phyloP scores from a whole-genome alignment of 768 basidiomycete genomes.

The Leucosporidium creatinivorum region DNA sequence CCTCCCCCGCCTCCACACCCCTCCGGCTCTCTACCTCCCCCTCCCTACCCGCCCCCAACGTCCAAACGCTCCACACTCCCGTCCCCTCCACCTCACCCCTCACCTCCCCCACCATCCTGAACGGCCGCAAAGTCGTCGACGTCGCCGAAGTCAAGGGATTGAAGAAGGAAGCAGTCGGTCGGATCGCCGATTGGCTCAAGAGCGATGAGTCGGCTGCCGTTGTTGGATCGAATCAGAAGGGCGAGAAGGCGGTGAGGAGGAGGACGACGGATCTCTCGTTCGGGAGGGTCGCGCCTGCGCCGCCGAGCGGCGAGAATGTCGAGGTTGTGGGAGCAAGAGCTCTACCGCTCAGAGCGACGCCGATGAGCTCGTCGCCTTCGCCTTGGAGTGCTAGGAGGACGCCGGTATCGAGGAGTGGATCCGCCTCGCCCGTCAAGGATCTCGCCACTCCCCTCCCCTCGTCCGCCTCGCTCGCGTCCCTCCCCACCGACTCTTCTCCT shows the following conservation, averaged over 20 bases:
- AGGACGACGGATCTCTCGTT: slow-evolving; percentile 10
- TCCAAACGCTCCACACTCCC: background rate
- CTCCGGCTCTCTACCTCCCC: background rate
- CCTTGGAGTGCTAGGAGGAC: background rate
- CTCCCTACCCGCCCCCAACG: background rate
- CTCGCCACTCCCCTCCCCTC: too few relatives aligned
- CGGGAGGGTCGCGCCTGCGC: slow-evolving; percentile 10
- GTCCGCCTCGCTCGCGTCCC: too few relatives aligned
- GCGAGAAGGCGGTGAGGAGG: background rate
- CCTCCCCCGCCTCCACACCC: background rate
- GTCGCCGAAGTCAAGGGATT: slow-evolving; percentile 11
- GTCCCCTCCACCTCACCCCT: background rate
- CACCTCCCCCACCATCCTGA: background rate
- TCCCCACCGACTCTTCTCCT: too few relatives aligned
- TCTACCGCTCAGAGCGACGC: background rate
- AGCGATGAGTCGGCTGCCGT: background rate
- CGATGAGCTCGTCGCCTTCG: background rate
- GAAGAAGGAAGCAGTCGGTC: slow-evolving; percentile 15
- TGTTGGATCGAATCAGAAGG: too few relatives aligned
- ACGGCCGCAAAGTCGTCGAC: slow-evolving; percentile 29
- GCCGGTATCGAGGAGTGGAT: too few relatives aligned
- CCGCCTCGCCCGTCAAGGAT: too few relatives aligned
- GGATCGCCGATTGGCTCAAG: slow-evolving; percentile 18
- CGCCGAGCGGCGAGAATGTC: slow-evolving; percentile 1
- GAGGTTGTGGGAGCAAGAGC: background rate